Conservation (phyloP, 108 stramenopile genomes). For the Cyclostephanos tholiformis region DNA sequence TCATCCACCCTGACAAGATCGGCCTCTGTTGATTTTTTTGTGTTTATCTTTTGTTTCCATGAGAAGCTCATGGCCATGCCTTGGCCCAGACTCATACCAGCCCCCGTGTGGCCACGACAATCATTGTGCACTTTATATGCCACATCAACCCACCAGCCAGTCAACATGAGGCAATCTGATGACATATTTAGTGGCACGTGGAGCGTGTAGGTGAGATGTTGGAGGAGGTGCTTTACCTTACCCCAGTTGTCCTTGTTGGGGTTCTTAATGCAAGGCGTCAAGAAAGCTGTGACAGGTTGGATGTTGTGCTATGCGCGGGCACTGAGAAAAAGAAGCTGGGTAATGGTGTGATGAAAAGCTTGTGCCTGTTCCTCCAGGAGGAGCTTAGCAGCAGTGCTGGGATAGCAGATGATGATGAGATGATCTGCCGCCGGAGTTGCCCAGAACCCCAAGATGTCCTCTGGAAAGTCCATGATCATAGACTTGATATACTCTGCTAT, state of each 20-base stretch:
- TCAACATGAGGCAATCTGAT: no score
- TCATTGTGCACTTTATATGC: no score
- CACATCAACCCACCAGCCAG: no score
- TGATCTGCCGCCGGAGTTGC: slow-evolving; percentile 1
- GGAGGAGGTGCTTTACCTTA: no score
- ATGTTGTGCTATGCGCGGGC: not conserved
- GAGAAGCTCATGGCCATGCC: no score
- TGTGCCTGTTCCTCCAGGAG: slow-evolving; percentile 7
- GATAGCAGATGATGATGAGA: not conserved
- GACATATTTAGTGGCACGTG: no score
- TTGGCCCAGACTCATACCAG: no score
- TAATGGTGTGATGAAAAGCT: not conserved
- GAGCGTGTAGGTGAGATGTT: no score
- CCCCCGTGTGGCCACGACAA: no score
- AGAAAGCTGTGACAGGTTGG: slow-evolving; percentile 4
- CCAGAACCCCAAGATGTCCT: not conserved
- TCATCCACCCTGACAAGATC: no score
- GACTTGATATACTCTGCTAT: not conserved
- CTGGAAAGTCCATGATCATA: not conserved
- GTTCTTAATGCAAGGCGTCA: not conserved
- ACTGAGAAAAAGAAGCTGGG: not conserved
- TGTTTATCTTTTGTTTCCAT: no score
- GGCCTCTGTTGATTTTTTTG: no score
- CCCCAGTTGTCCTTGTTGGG: not conserved
- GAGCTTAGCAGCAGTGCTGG: not conserved